These are phyloP conservation scores for Aspergillus ochraceus DNA, from an alignment of 2,329 filamentous ascomycete species.

Conservation along the genomic window DNA sequence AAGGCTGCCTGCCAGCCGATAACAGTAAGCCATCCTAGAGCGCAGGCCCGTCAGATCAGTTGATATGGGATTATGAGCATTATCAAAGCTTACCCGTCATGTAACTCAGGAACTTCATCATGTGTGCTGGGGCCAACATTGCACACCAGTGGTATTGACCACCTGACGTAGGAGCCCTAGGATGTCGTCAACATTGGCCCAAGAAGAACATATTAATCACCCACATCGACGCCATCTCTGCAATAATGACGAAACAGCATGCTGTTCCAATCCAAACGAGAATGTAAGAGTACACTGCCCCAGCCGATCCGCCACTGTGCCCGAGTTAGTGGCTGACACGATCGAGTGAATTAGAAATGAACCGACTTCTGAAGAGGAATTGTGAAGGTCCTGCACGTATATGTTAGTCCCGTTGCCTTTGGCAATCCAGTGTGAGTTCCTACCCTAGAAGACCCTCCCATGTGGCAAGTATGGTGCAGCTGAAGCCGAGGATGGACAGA, in stretches of 20 bases:
- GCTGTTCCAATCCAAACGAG: slow-evolving; percentile 34
- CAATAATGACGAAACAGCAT: slow-evolving; percentile 26
- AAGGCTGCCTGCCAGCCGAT: slow-evolving; percentile 47
- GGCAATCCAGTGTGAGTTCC: background rate
- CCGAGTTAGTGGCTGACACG: slow-evolving; percentile 1
- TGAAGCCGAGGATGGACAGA: slow-evolving; percentile 22
- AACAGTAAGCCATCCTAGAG: slow-evolving; percentile 41
- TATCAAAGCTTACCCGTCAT: slow-evolving; percentile 27
- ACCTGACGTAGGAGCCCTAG: slow-evolving; percentile 11
- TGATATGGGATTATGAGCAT: background rate
- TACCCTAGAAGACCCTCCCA: slow-evolving; percentile 23
- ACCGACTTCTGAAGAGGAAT: slow-evolving; percentile 14
- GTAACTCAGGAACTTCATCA: slow-evolving; percentile 42
- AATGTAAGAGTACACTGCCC: slow-evolving; percentile 33
- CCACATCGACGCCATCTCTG: slow-evolving; percentile 38
- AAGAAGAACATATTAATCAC: background rate
- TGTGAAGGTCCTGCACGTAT: slow-evolving; percentile 5
- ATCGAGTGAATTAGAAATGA: background rate
- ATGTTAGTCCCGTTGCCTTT: background rate
- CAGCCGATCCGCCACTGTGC: slow-evolving; percentile 33
- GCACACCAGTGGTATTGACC: slow-evolving; percentile 45
- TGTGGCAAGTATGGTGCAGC: slow-evolving; percentile 23
- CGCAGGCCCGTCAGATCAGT: too few species aligned
- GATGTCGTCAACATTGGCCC: background rate
- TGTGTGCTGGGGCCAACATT: slow-evolving; percentile 38